A percentile compares a stretch with the other conserved stretches of the same genome.
Evolutionary conservation across 2,329 filamentous ascomycete genomes (phyloP).

Genomic region (Neonectria sp.): DNA sequence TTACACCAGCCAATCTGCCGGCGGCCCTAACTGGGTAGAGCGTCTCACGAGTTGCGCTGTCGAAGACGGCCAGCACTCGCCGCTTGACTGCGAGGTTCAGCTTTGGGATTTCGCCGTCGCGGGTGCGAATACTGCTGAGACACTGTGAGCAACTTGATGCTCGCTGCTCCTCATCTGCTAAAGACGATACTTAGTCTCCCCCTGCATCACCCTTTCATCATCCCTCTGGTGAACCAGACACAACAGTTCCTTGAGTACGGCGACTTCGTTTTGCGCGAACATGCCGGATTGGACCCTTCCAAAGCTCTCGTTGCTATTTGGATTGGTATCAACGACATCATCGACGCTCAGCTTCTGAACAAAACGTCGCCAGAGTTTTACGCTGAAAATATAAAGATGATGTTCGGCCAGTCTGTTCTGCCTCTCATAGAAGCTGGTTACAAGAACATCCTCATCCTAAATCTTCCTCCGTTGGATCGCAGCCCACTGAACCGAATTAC

Average conservation of each 20-base stretch:
- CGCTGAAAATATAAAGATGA: neutral
- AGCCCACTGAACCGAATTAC: neutral
- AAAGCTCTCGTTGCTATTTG: neutral
- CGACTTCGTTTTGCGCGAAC: neutral
- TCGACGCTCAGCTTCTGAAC: neutral
- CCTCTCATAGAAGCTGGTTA: neutral
- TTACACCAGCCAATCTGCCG: conserved; percentile 19
- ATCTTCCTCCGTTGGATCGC: neutral
- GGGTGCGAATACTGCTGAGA: neutral
- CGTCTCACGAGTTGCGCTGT: conserved; percentile 25
- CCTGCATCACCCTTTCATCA: neutral
- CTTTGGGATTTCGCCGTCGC: conserved; percentile 5
- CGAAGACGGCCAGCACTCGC: conserved; percentile 12
- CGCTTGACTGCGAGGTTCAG: conserved; percentile 1
- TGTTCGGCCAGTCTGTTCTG: neutral
- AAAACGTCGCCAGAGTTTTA: neutral
- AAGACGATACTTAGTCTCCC: neutral
- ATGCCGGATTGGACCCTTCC: neutral
- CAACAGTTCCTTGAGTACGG: neutral
- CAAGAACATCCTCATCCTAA: neutral
- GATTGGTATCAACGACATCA: conserved; percentile 8
- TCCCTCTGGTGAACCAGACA: neutral
- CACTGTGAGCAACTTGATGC: neutral
- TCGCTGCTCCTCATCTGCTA: neutral
- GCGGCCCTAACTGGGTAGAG: conserved; percentile 29